These are phyloP conservation scores for Malus hybrid DNA, from an alignment of 331 rosid genomes.

Conservation along the genomic window DNA sequence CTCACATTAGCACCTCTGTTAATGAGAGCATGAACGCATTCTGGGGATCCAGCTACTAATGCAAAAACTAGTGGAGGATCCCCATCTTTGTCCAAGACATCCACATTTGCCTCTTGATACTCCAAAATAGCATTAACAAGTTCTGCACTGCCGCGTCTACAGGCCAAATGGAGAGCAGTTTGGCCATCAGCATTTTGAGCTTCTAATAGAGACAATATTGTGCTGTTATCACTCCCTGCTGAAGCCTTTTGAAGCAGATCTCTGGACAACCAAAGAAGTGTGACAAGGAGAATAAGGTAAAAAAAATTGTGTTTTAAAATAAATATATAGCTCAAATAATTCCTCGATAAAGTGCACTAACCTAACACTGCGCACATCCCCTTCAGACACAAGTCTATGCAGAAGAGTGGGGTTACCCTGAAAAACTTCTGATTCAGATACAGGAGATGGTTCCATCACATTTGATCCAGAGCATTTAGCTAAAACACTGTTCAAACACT, in stretches of 20 bases:
- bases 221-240: slow-evolving; percentile 43
- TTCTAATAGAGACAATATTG: slow-evolving; percentile 57
- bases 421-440: slow-evolving; percentile 49
- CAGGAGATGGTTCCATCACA: slow-evolving; percentile 49
- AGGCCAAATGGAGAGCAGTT: slow-evolving; percentile 97
- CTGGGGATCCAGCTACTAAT: slow-evolving; percentile 97
- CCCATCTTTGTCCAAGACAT: slow-evolving; percentile 90
- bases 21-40: slow-evolving; percentile 74
- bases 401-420: slow-evolving; percentile 53
- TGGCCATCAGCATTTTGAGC: slow-evolving; percentile 92
- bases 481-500: slow-evolving; percentile 50
- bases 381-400: slow-evolving; percentile 83
- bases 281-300: slow-evolving; percentile 10
- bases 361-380: slow-evolving; percentile 83
- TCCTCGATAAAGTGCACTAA: slow-evolving; percentile 27
- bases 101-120: slow-evolving; percentile 76
- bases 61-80: slow-evolving; percentile 99
- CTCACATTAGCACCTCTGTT: slow-evolving; percentile 77
- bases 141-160: slow-evolving; percentile 85
- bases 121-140: slow-evolving; percentile 86
- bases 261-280: slow-evolving; percentile 37
- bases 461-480: slow-evolving; percentile 53
- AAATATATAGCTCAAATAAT: slow-evolving; percentile 11
- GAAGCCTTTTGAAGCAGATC: slow-evolving; percentile 71
- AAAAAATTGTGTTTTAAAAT: background rate